Evolutionary conservation across 75 land plant species (phyloP), one percentile per base, ranked within the genome.

Genomic region (Pinus albicaulis): DNA sequence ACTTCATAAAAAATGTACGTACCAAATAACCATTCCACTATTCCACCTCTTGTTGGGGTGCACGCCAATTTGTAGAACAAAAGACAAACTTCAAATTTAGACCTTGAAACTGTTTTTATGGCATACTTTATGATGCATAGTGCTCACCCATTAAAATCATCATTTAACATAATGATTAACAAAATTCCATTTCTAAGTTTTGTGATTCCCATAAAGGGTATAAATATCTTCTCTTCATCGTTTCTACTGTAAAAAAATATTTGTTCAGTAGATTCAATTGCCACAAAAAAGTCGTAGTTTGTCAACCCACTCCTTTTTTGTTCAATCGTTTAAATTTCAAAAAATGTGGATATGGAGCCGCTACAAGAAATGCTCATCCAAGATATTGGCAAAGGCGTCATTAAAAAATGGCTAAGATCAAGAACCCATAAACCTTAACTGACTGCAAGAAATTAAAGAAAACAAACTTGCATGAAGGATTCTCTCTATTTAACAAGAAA

Each of bases 401-500:
- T 57, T 19, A 0, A 57, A 16, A 57, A 41, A 41, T 41, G 19
- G 5, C 58, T 19, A 0, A 15, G 20, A 16, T 57, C 4, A 15
- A 17, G 19, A 0, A 57, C 0, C 20, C 19, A 57, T 57, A 19
- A 57, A 57, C 19, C 13, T 7, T 41, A 63, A 14, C 41, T 8
- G 8, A 36, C 71, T 66, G 48, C 44, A 66, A 38, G 24, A 60
- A 60, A 10, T 23, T 24, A 25, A 7, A 10, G 24, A 60, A 22
- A 23, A 60, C 11, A 23, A 7, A 13, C 10, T 7, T 60, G 8
- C 20, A 44, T 11, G 8, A 65, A 19, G 20, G n/a, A 38, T 41
- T 20, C 41, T 66, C 22, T 66, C 80, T 65, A 89, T 55, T 78
- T 74, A 13, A 91, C 76, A 68, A 91, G 87, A 78, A 91, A 91